Evolutionary conservation across 768 basidiomycete species (phyloP), one percentile per base, ranked within the genome.

Genomic region (Suillus subaureus): DNA sequence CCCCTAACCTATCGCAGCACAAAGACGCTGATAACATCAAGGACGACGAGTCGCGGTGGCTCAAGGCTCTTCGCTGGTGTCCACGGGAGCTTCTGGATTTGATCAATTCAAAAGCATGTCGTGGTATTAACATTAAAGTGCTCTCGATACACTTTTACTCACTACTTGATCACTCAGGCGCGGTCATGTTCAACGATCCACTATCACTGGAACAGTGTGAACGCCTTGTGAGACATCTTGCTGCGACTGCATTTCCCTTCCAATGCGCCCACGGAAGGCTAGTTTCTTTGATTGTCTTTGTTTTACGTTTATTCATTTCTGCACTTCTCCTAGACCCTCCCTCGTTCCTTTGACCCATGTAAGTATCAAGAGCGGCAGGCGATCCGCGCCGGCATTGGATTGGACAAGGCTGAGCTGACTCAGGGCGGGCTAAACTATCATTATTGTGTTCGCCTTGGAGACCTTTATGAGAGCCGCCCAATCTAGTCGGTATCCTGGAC

Each of bases 181-280:
- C 97, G 3, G 93, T 97, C 76, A 97, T 98, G 95, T 97, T 97
- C 82, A 96, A 96, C 70, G 96, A 99, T 74, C 65, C 81, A 0
- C 81, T 99, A 58, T 86, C 81, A 16, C 62, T 79, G 8, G 81
- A 82, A 42, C 94, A 97, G 73, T 93, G 94, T 74, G 74, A 84
- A 69, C 79, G 82, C 56, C 84, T 99, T 49, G 82, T 99, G 54
- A 70, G 72, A 7, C 84, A 87, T 68, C 82, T 99, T 35, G 83
- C 89, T 11, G 75, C 83, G 67, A 94, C 94, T 3, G 82, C 84
- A 4, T 91, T 93, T 71, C 96, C 97, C 2, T 98, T 97, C 77
- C 93, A 94, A 74, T 99, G 97, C 78, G 97, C 97, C 39, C 97
- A 99, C 77, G 97, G 97, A 73, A 84, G 93, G 93, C 91, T 66